Conservation (phyloP, 2,329 filamentous ascomycete species). For the Neofusicoccum sp. region DNA sequence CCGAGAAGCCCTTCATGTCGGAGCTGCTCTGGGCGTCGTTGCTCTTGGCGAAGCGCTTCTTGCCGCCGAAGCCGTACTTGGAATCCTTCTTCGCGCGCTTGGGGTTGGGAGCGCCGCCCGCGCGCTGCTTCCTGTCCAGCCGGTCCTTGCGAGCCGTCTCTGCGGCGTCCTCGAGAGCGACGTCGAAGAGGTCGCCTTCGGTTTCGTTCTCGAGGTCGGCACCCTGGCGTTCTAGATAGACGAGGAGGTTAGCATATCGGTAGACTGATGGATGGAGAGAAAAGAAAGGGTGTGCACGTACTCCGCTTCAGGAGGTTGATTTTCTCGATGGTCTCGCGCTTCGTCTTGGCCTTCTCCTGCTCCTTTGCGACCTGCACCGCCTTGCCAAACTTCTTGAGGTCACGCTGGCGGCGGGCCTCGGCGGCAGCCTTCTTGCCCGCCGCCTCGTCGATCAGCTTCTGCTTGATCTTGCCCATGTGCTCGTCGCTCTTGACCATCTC, state of each 20-base stretch:
- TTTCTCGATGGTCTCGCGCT: slow-evolving; percentile 91
- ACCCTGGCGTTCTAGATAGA: slow-evolving; percentile 72
- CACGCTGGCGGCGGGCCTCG: slow-evolving; percentile 86
- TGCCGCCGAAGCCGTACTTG: slow-evolving; percentile 93
- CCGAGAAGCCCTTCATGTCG: slow-evolving; percentile 77
- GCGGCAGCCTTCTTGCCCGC: slow-evolving; percentile 87
- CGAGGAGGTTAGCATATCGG: slow-evolving; percentile 24
- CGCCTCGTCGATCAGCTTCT: slow-evolving; percentile 87
- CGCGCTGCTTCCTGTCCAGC: slow-evolving; percentile 39
- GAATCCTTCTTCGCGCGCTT: slow-evolving; percentile 94
- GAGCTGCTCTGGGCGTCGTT: slow-evolving; percentile 80
- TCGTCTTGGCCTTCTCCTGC: slow-evolving; percentile 89
- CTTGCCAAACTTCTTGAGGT: slow-evolving; percentile 99
- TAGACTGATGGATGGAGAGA: not conserved
- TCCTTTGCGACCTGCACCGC: slow-evolving; percentile 94
- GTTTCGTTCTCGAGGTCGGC: slow-evolving; percentile 63
- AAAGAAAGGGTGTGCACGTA: slow-evolving; percentile 50
- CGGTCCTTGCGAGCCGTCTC: slow-evolving; percentile 48
- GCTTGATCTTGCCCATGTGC: slow-evolving; percentile 96
- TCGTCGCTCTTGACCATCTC: slow-evolving; percentile 97
- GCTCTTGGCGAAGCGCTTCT: slow-evolving; percentile 89
- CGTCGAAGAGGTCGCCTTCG: slow-evolving; percentile 87
- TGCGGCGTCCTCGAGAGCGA: slow-evolving; percentile 72
- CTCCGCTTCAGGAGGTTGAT: slow-evolving; percentile 94
- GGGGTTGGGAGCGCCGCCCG: slow-evolving; percentile 47